Conservation (phyloP, 169 alveolate genomes). For the Eimeria sp. region DNA sequence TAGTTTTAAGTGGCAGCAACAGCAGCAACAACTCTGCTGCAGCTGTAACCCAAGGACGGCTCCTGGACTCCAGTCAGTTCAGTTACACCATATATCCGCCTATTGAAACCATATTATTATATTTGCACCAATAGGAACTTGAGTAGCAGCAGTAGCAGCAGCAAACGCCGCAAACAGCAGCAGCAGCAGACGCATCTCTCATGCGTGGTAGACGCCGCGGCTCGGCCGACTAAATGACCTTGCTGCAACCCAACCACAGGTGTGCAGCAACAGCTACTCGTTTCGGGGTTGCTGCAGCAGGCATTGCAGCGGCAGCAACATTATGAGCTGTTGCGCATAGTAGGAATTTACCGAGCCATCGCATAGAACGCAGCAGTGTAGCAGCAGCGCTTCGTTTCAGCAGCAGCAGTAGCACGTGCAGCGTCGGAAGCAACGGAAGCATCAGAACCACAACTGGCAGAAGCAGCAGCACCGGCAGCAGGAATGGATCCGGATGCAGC, state of each 20-base stretch:
- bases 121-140: neutral
- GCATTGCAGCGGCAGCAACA: neutral
- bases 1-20: neutral
- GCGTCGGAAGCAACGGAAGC: neutral
- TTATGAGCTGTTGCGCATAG: neutral
- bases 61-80: too few species aligned
- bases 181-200: neutral
- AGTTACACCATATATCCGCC: neutral
- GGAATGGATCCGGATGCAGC: neutral
- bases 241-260: neutral
- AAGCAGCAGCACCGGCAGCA: conserved; percentile 6
- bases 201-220: neutral
- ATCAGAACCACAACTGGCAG: neutral
- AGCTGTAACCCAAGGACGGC: neutral
- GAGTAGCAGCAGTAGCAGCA: conserved; percentile 12
- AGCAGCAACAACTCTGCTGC: neutral
- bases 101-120: neutral
- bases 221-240: neutral
- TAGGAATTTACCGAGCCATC: neutral
- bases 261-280: neutral
- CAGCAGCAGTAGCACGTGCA: neutral
- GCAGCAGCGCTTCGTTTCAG: neutral
- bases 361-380: neutral
- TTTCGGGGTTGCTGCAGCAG: conserved; percentile 7
- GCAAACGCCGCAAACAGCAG: neutral